phyloP scores from a whole-genome alignment of 1,139 yeast species.

The Blastobotrys proliferans region DNA sequence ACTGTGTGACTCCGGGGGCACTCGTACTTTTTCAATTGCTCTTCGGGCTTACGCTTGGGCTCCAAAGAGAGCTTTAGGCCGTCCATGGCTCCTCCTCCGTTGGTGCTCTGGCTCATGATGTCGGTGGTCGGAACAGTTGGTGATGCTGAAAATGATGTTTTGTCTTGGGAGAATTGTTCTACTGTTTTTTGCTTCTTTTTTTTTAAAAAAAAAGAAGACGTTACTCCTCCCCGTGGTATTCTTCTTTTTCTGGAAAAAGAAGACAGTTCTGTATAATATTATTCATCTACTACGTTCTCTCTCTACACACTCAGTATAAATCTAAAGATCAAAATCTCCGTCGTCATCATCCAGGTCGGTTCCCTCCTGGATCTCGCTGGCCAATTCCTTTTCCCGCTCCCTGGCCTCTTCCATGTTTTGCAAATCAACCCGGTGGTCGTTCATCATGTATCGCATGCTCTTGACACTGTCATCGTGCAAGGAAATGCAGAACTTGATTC shows the following conservation, averaged over 20 bases:
- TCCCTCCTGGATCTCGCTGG: conserved; percentile 42
- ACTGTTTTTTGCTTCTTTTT: not conserved
- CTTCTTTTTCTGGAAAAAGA: not conserved
- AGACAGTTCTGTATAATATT: not conserved
- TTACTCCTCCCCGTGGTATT: not conserved
- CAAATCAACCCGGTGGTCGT: conserved; percentile 46
- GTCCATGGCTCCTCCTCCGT: no score
- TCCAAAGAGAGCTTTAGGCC: conserved; percentile 12
- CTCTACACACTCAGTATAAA: not conserved
- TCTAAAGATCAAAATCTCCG: conserved; percentile 36
- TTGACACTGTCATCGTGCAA: conserved; percentile 90
- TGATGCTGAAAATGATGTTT: not conserved
- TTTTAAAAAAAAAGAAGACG: not conserved
- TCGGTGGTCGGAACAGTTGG: not conserved
- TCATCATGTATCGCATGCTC: conserved; percentile 86
- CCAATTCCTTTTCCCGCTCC: conserved; percentile 51
- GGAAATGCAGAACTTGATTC: conserved; percentile 87
- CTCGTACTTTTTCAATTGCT: conserved; percentile 7
- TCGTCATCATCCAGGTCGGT: conserved; percentile 41
- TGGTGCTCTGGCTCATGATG: no score
- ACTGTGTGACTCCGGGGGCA: not conserved
- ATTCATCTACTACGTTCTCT: not conserved
- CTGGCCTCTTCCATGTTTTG: conserved; percentile 56
- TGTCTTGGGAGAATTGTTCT: not conserved
- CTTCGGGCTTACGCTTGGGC: conserved; percentile 10